These are phyloP conservation scores for Fusarium protoensiforme DNA, from an alignment of 2,329 filamentous ascomycete genomes.

Conservation along the genomic window DNA sequence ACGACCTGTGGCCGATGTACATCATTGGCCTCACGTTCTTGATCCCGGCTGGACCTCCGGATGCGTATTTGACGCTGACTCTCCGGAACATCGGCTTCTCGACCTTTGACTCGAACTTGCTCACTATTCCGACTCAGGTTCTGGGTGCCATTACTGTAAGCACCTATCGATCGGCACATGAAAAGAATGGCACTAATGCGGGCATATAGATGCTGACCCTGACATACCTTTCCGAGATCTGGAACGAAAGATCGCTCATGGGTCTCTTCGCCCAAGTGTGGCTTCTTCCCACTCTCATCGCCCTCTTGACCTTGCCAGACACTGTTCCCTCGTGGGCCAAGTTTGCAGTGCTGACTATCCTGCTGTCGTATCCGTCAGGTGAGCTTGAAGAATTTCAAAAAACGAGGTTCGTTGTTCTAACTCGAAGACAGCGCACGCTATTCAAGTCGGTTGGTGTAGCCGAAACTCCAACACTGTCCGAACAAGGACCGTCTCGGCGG, in stretches of 20 bases:
- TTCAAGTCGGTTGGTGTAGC: slow-evolving; percentile 65
- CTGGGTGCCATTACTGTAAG: slow-evolving; percentile 15
- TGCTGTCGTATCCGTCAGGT: slow-evolving; percentile 55
- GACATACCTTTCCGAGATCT: slow-evolving; percentile 47
- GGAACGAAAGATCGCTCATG: slow-evolving; percentile 58
- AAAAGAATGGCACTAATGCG: neutral
- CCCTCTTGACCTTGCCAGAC: slow-evolving; percentile 40
- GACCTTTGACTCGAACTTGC: slow-evolving; percentile 51
- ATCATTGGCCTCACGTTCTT: slow-evolving; percentile 59
- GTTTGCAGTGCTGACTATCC: slow-evolving; percentile 48
- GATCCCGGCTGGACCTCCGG: slow-evolving; percentile 59
- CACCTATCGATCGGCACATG: too few relatives aligned
- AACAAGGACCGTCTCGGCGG: slow-evolving; percentile 68
- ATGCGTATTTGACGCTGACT: slow-evolving; percentile 63
- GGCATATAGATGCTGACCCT: slow-evolving; percentile 2
- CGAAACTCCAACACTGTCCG: slow-evolving; percentile 70
- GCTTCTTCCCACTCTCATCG: slow-evolving; percentile 69
- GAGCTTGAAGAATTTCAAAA: neutral
- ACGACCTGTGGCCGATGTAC: slow-evolving; percentile 68
- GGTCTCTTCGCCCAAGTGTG: slow-evolving; percentile 61
- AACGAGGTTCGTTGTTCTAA: neutral
- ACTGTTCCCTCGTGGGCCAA: slow-evolving; percentile 46
- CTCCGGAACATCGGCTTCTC: slow-evolving; percentile 8
- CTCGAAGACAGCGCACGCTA: slow-evolving; percentile 41
- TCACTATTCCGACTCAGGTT: slow-evolving; percentile 25